phyloP scores from a whole-genome alignment of 164 flowering plant species.

The Nymphaea thermarum region DNA sequence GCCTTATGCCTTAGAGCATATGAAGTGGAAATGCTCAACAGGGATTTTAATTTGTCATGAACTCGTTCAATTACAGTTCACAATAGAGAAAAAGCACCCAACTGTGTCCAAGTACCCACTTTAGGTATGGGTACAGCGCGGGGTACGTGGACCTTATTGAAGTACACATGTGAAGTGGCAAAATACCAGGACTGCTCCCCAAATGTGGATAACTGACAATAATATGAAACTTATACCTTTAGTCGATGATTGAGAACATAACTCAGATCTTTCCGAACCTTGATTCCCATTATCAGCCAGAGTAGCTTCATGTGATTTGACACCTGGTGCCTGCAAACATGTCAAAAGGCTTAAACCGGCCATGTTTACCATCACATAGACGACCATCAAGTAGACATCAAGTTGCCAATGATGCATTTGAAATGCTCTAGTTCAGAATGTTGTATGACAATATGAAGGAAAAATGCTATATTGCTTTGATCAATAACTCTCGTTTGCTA shows the following conservation, averaged over 20 bases:
- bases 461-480: no score
- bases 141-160: no score
- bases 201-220: background rate
- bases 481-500: no score
- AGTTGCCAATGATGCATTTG: background rate
- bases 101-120: no score
- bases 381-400: background rate
- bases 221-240: conserved; percentile 25
- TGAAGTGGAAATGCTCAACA: no score
- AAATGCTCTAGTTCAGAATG: background rate
- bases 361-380: background rate
- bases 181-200: background rate
- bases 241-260: conserved; percentile 28
- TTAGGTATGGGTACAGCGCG: no score
- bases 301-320: conserved; percentile 33
- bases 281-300: conserved; percentile 36
- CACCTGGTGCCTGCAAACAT: conserved; percentile 33
- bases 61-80: no score
- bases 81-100: no score
- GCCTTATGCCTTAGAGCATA: no score
- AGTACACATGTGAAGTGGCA: no score
- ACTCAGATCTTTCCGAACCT: conserved; percentile 26
- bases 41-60: no score
- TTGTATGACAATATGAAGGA: no score
- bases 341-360: background rate